These are phyloP conservation scores for Dalbergia oliveri DNA, from an alignment of 306 rosid genomes.

Conservation along the genomic window DNA sequence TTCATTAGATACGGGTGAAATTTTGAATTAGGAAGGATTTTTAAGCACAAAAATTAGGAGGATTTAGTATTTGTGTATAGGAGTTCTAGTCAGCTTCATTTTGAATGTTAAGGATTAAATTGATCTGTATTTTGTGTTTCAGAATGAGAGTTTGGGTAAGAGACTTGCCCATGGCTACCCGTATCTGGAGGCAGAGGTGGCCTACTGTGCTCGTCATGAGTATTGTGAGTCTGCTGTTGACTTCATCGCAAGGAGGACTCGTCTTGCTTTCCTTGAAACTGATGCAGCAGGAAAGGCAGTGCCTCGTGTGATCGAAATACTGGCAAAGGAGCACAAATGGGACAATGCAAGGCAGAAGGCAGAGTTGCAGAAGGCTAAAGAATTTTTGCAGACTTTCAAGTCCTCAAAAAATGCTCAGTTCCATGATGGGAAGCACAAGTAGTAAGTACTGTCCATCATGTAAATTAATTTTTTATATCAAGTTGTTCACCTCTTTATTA, in stretches of 20 bases:
- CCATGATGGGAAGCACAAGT: conserved; percentile 84
- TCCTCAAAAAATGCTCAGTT: conserved; percentile 91
- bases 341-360: conserved; percentile 74
- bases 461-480: not conserved
- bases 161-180: conserved; percentile 98
- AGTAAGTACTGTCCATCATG: conserved; percentile 49
- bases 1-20: too few relatives aligned
- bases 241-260: conserved; percentile 94
- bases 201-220: conserved; percentile 96
- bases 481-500: not conserved
- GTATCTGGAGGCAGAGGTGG: conserved; percentile 97
- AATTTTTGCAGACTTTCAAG: conserved; percentile 85
- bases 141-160: conserved; percentile 92
- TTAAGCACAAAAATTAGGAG: too few relatives aligned
- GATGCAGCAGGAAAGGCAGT: conserved; percentile 89
- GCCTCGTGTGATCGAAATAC: conserved; percentile 86
- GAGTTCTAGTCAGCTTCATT: conserved; percentile 25
- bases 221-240: conserved; percentile 96
- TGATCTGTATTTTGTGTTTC: conserved; percentile 32
- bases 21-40: too few relatives aligned
- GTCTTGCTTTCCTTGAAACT: conserved; percentile 97
- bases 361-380: conserved; percentile 72
- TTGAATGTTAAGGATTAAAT: not conserved
- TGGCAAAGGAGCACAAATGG: conserved; percentile 91
- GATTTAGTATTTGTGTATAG: not conserved